These are phyloP conservation scores for Lasiodiplodia gonubiensis DNA, from an alignment of 2,329 filamentous ascomycete genomes.

Conservation along the genomic window DNA sequence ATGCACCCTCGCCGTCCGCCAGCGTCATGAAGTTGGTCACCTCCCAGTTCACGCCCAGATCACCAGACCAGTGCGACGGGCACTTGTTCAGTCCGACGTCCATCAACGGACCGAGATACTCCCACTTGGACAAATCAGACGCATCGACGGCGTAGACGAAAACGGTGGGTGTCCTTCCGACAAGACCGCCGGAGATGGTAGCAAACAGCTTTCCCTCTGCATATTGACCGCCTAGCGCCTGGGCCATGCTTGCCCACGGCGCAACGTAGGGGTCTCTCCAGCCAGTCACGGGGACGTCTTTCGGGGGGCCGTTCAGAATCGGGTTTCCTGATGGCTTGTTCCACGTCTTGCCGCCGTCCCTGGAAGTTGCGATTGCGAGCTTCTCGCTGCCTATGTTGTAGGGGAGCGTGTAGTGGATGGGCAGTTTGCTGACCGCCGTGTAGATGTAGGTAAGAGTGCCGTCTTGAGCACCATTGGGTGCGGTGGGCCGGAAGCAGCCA, in stretches of 20 bases:
- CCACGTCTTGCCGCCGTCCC: slow-evolving; percentile 48
- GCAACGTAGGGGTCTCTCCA: slow-evolving; percentile 52
- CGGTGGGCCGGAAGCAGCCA: slow-evolving; percentile 42
- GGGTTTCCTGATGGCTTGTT: slow-evolving; percentile 45
- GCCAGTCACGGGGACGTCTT: slow-evolving; percentile 45
- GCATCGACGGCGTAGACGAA: slow-evolving; percentile 55
- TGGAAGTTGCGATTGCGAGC: slow-evolving; percentile 47
- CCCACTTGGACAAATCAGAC: slow-evolving; percentile 51
- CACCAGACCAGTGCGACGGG: slow-evolving; percentile 55
- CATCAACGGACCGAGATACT: slow-evolving; percentile 52
- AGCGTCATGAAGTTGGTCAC: slow-evolving; percentile 56
- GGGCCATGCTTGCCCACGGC: slow-evolving; percentile 38
- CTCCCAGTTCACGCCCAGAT: slow-evolving; percentile 60
- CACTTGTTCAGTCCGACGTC: slow-evolving; percentile 49
- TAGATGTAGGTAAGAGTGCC: slow-evolving; percentile 47
- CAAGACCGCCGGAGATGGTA: slow-evolving; percentile 56
- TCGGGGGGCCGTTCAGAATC: slow-evolving; percentile 44
- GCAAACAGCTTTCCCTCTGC: slow-evolving; percentile 48
- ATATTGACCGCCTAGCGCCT: slow-evolving; percentile 28
- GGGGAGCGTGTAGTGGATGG: slow-evolving; percentile 49
- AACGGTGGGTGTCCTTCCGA: slow-evolving; percentile 49
- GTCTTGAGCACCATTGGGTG: slow-evolving; percentile 35
- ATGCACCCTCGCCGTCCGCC: slow-evolving; percentile 33
- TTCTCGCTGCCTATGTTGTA: slow-evolving; percentile 47
- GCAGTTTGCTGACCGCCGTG: slow-evolving; percentile 48